Base-by-base conservation (phyloP, 139 green algal genomes). In the Pleodorina starrii region DNA sequence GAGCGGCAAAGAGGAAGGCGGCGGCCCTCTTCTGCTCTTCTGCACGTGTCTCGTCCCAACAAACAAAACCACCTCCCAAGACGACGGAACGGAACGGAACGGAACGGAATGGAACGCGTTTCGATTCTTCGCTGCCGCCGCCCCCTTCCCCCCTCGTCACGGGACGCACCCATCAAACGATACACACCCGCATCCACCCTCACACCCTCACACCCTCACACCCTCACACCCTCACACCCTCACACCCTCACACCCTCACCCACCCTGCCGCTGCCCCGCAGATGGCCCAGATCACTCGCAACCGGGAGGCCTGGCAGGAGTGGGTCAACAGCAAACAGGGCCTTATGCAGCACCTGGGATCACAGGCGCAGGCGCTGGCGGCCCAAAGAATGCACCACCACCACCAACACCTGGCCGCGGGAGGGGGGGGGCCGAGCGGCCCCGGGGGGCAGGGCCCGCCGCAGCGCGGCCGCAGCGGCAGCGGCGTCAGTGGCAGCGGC, bases 221-320 rank as follows among this genome's bases (percentile, higher is more conserved):
- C 50, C 14, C 50, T 25, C 50, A 60, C 50, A 60, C 14, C 14
- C 50, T 32, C 54, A 66, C 7, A 66, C 54, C 25, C 54, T 5
- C 54, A 66, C 54, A 66, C 5, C 25, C 9, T 32, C 5, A 66
- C 54, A 66, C 54, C 25, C 6, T 32, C 54, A 66, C 54, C 5
- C 54, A 9, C 54, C 7, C 29, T 66, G 25, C 29, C 54, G 25
- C 29, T 83, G 74, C 23, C 17, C 54, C 3, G 1, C 44, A 80
- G 66, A 79, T 88, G 66, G 44, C 83, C 0, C 60, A 88, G 0
- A 80, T 88, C 59, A 88, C 83, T 9, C 54, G 54, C 40, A 38
- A 88, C 83, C 83, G 83, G 32, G 87, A 91, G 87, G 87, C 87
- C 14, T 91, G 87, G 87, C 87, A 87, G 46, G 87, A 91, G 77